Conservation (phyloP, 441 rosid genomes). For the Populus hybrid region DNA sequence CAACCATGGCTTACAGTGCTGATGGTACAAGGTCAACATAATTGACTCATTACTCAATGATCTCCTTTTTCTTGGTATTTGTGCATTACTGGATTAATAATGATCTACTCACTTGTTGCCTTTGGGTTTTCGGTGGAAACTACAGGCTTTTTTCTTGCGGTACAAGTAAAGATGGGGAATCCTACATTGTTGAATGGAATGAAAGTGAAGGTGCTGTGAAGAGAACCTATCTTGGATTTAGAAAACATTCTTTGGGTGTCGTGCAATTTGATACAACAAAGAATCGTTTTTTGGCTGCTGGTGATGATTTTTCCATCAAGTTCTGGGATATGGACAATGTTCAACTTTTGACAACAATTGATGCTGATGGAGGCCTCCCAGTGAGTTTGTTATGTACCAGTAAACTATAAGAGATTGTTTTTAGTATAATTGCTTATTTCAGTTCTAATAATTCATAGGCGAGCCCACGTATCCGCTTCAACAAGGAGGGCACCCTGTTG, state of each 20-base stretch:
- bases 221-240: constrained; percentile 31
- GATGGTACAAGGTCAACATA: constrained; percentile 79
- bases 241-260: constrained; percentile 35
- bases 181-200: constrained; percentile 39
- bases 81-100: neutral
- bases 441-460: constrained; percentile 44
- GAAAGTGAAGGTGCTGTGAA: constrained; percentile 41
- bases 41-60: constrained; percentile 14
- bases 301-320: constrained; percentile 47
- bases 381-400: constrained; percentile 26
- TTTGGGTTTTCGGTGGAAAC: constrained; percentile 19
- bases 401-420: constrained; percentile 7
- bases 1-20: constrained; percentile 98
- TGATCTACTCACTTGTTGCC: constrained; percentile 5
- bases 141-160: constrained; percentile 37
- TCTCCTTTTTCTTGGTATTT: constrained; percentile 13
- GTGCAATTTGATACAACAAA: constrained; percentile 45
- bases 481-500: constrained; percentile 91
- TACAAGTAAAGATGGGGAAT: constrained; percentile 36
- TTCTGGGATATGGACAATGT: constrained; percentile 54
- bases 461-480: no score
- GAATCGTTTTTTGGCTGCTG: constrained; percentile 51
- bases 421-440: constrained; percentile 22
- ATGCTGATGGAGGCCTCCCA: constrained; percentile 45
- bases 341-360: constrained; percentile 34